Percentiles rank a stretch among this genome's conserved stretches.
These are phyloP conservation scores for Cadophora sp. DNA, from an alignment of 2,329 filamentous ascomycete genomes.

Conservation along the genomic window DNA sequence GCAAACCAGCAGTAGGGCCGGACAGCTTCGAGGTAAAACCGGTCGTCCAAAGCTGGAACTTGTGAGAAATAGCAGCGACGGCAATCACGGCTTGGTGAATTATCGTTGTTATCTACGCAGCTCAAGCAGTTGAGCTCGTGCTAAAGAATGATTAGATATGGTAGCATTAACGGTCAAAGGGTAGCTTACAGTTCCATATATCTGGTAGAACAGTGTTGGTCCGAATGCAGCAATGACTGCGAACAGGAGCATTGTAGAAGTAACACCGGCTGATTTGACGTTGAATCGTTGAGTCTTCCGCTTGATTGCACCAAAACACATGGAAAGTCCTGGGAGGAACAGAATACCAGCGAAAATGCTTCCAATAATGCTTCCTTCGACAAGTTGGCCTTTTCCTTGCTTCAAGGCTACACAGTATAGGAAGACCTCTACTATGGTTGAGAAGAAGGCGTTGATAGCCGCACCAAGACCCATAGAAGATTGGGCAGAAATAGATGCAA, in stretches of 20 bases:
- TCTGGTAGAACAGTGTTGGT: slow-evolving; percentile 96
- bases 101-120: slow-evolving; percentile 57
- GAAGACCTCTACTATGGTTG: slow-evolving; percentile 96
- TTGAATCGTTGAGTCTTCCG: slow-evolving; percentile 99
- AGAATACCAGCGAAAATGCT: slow-evolving; percentile 98
- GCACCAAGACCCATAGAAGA: slow-evolving; percentile 98
- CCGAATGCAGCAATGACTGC: slow-evolving; percentile 95
- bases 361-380: slow-evolving; percentile 96
- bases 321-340: slow-evolving; percentile 92
- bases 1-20: slow-evolving; percentile 93
- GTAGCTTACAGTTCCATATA: slow-evolving; percentile 82
- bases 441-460: slow-evolving; percentile 98
- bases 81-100: slow-evolving; percentile 69
- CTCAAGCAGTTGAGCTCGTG: slow-evolving; percentile 90
- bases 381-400: slow-evolving; percentile 89
- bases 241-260: slow-evolving; percentile 96
- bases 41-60: slow-evolving; percentile 79
- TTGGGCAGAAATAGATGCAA: slow-evolving; percentile 97
- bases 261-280: slow-evolving; percentile 92
- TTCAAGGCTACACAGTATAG: slow-evolving; percentile 94
- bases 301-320: slow-evolving; percentile 98
- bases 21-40: slow-evolving; percentile 90
- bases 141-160: slow-evolving; percentile 52
- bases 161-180: not conserved
- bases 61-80: slow-evolving; percentile 95